Conservation (phyloP, 2,329 filamentous ascomycete genomes). For the Thelonectria olida region DNA sequence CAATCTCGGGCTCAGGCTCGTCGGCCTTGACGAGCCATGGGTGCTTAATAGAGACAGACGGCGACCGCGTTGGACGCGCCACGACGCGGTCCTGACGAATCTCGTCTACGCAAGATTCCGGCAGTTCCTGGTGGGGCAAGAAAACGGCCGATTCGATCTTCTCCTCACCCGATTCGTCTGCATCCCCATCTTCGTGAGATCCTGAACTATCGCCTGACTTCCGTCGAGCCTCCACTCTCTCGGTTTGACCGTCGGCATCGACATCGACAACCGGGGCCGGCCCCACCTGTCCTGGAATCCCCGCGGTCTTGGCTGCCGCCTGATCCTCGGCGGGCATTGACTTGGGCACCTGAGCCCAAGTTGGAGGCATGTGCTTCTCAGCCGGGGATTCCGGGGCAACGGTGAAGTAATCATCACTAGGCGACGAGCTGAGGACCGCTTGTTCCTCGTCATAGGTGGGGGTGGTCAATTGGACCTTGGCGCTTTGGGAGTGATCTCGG, state of each 20-base stretch:
- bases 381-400: constrained; percentile 21
- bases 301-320: constrained; percentile 31
- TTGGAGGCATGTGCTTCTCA: constrained; percentile 21
- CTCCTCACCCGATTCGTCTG: constrained; percentile 76
- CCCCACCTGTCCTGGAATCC: constrained; percentile 35
- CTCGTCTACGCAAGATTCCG: constrained; percentile 43
- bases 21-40: constrained; percentile 69
- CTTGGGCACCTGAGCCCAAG: constrained; percentile 27
- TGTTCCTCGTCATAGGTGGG: constrained; percentile 23
- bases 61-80: constrained; percentile 58
- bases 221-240: constrained; percentile 44
- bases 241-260: constrained; percentile 36
- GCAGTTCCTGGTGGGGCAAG: constrained; percentile 75
- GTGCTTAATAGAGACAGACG: constrained; percentile 52
- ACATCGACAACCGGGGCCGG: constrained; percentile 32
- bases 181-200: constrained; percentile 48
- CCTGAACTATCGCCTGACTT: constrained; percentile 52
- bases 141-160: constrained; percentile 90
- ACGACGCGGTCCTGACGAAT: constrained; percentile 46
- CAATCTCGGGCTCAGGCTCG: constrained; percentile 52
- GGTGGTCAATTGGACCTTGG: not conserved
- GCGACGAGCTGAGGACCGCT: constrained; percentile 32
- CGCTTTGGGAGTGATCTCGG: constrained; percentile 8
- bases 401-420: constrained; percentile 38
- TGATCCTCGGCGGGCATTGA: constrained; percentile 31